These are phyloP conservation scores for Panaeolus cyanescens DNA, from an alignment of 768 basidiomycete species.

Conservation along the genomic window DNA sequence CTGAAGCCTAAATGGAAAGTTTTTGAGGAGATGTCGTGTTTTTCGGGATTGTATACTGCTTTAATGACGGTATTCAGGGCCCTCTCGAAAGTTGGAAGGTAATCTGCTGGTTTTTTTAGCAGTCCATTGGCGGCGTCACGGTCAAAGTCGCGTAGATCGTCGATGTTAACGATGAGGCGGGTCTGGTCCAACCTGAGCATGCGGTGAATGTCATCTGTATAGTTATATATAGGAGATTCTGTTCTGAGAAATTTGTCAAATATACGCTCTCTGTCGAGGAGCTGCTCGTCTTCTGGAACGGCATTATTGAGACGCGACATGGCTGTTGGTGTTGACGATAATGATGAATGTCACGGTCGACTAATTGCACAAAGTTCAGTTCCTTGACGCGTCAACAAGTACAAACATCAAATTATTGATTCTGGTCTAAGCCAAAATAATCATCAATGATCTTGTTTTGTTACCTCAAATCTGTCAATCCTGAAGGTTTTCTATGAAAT, in stretches of 20 bases:
- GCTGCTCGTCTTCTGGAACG: conserved; percentile 65
- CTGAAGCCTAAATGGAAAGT: conserved; percentile 88
- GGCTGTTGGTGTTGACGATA: conserved; percentile 13
- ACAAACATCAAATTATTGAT: conserved; percentile 8
- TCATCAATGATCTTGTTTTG: not conserved
- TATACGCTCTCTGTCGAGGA: conserved; percentile 73
- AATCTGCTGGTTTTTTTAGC: conserved; percentile 85
- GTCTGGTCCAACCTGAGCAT: conserved; percentile 84
- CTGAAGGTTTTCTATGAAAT: not conserved
- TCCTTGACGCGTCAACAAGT: conserved; percentile 28
- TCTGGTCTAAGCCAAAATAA: too few species aligned
- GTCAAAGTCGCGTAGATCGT: conserved; percentile 92
- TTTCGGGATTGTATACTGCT: conserved; percentile 72
- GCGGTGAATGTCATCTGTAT: conserved; percentile 80
- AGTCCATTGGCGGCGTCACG: conserved; percentile 87
- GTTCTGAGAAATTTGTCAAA: conserved; percentile 85
- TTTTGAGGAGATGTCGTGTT: conserved; percentile 81
- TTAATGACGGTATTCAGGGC: conserved; percentile 77
- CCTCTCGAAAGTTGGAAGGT: conserved; percentile 85
- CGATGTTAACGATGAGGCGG: conserved; percentile 92
- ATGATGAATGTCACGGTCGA: conserved; percentile 12
- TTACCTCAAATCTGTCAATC: not conserved
- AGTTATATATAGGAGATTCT: conserved; percentile 70
- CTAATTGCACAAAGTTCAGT: conserved; percentile 15
- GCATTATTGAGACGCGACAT: conserved; percentile 59